Evolutionary conservation across 192 early-diverging fungal species (phyloP).

Genomic region (Phlyctochytrium bullatum): DNA sequence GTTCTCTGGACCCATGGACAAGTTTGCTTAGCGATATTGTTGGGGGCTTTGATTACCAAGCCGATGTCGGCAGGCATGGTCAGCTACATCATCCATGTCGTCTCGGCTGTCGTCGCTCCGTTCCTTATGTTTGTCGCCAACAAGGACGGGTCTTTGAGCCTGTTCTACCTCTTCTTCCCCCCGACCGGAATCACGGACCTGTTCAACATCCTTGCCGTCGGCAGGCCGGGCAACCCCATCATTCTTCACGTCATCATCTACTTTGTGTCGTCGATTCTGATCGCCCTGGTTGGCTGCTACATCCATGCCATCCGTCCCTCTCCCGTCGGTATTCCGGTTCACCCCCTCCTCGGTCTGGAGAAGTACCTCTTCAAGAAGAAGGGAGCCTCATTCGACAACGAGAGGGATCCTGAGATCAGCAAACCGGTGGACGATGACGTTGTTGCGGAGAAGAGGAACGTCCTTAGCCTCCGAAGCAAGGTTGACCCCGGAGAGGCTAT

Average conservation of each 20-base stretch:
- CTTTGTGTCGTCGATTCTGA: conserved; percentile 3
- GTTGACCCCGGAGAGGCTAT: conserved; percentile 22
- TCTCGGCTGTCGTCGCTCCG: conserved; percentile 16
- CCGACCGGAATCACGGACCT: conserved; percentile 9
- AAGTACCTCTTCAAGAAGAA: conserved; percentile 5
- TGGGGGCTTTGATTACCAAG: conserved; percentile 21
- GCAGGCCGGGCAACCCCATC: neutral
- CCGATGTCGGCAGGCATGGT: conserved; percentile 15
- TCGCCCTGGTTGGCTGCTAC: conserved; percentile 23
- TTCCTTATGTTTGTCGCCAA: conserved; percentile 23
- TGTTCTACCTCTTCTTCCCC: conserved; percentile 17
- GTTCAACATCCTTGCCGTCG: conserved; percentile 10
- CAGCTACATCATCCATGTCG: conserved; percentile 21
- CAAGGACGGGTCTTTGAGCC: conserved; percentile 9
- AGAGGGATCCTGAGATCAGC: neutral
- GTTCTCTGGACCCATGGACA: conserved; percentile 30
- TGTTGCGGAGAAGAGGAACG: conserved; percentile 14
- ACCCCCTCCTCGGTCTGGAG: conserved; percentile 26
- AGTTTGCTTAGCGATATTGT: conserved; percentile 26
- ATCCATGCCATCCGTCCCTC: conserved; percentile 29
- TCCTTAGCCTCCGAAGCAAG: conserved; percentile 2
- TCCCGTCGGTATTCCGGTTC: conserved; percentile 17
- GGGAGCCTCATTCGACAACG: neutral
- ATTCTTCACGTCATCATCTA: conserved; percentile 10
- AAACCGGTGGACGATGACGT: conserved; percentile 18